These are phyloP conservation scores for Nothophytophthora sp. DNA, from an alignment of 352 stramenopile genomes.

Conservation along the genomic window DNA sequence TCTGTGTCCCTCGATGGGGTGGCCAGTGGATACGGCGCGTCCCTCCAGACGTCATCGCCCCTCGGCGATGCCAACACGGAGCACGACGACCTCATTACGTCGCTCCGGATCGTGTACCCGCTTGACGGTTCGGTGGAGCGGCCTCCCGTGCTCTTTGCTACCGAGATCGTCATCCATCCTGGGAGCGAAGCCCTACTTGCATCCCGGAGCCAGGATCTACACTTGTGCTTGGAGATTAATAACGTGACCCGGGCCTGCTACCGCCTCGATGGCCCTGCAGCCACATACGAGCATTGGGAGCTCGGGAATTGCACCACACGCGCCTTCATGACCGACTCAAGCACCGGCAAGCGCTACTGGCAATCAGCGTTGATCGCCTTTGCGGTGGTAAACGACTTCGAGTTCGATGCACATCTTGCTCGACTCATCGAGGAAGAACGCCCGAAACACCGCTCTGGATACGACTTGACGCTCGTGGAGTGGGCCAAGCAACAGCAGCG, in stretches of 20 bases:
- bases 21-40: background rate
- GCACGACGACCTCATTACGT: background rate
- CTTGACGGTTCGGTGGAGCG: background rate
- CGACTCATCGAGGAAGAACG: background rate
- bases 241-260: background rate
- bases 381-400: background rate
- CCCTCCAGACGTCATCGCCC: background rate
- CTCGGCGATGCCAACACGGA: too few species aligned
- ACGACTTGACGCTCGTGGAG: background rate
- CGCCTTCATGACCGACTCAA: conserved; percentile 10
- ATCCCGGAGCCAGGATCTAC: background rate
- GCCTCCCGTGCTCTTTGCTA: background rate
- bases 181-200: background rate
- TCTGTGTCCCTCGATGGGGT: too few species aligned
- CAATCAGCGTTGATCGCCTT: background rate
- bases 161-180: background rate
- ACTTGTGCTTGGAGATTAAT: conserved; percentile 9
- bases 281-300: background rate
- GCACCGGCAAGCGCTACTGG: background rate
- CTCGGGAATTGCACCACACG: conserved; percentile 1
- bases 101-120: background rate
- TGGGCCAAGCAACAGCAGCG: conserved; percentile 3
- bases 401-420: background rate
- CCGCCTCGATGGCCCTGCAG: background rate
- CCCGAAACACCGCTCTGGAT: background rate